A percentile compares a stretch with the other conserved stretches of the same genome.
Evolutionary conservation across 148 eudicot species (phyloP).

Genomic region (Simmondsia chinensis): DNA sequence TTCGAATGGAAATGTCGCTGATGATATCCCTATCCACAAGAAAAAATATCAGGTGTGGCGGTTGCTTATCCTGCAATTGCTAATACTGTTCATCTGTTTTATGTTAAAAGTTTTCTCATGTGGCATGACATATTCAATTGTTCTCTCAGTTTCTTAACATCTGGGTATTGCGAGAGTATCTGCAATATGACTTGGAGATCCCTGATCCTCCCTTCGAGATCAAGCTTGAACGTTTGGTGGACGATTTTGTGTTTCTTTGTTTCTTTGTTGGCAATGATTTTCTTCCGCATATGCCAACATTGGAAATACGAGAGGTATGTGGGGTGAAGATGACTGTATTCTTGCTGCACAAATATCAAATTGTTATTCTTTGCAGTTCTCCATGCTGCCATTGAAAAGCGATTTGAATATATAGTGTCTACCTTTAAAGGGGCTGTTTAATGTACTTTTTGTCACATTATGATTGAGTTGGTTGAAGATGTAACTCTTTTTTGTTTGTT

Average conservation of each 20-base stretch:
- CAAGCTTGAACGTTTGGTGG: slow-evolving; percentile 80
- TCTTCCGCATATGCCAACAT: slow-evolving; percentile 99
- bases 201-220: slow-evolving; percentile 60
- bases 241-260: slow-evolving; percentile 97
- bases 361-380: too few relatives aligned
- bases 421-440: too few relatives aligned
- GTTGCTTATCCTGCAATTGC: too few relatives aligned
- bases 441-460: too few relatives aligned
- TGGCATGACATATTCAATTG: neutral
- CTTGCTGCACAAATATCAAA: neutral
- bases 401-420: too few relatives aligned
- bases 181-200: slow-evolving; percentile 80
- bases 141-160: slow-evolving; percentile 76
- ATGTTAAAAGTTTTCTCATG: too few relatives aligned
- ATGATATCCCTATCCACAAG: slow-evolving; percentile 71
- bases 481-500: too few relatives aligned
- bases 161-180: slow-evolving; percentile 93
- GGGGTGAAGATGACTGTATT: neutral
- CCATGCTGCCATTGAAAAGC: too few relatives aligned
- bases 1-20: slow-evolving; percentile 36
- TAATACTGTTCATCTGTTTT: too few relatives aligned
- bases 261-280: slow-evolving; percentile 99
- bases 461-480: too few relatives aligned
- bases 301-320: slow-evolving; percentile 97
- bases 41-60: slow-evolving; percentile 85